Base-by-base conservation (phyloP, 169 alveolate genomes). In the Cryptosporidium viatorum region DNA sequence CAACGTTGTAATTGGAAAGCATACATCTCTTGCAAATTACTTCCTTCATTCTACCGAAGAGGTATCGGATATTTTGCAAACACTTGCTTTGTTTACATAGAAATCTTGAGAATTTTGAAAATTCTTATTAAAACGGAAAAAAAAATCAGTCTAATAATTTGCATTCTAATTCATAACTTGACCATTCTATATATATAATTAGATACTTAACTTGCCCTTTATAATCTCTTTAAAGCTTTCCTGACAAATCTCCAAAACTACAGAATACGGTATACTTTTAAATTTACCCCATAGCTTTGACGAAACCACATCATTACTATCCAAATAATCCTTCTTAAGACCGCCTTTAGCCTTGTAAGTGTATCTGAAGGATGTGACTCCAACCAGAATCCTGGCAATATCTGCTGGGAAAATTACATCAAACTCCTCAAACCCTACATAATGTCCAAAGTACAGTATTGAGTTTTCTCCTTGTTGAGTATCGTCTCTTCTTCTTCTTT, bases 241-340 rank as follows among this genome's bases (percentile, higher is more conserved):
- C 43, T 52, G 41, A 37, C 86, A 73, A 37, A 73, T 73, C 0
- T 41, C 58, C 71, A 73, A 45, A n/a, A 73, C 71, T 4, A 39
- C 58, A n/a, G n/a, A 29, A 23, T 73, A 73, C 1, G 86, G 86
- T 33, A 73, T 73, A 18, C 45, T 52, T 16, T 59, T 73, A 58
- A 55, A 73, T 21, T 55, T 73, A 6, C 86, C 86, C 86, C 86
- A 73, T 33, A 73, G 26, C 65, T 73, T 73, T 14, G 86, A 55
- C 2, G 39, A 35, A 29, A 45, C 35, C 10, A 69, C 41, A 3
- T 69, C 67, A 5, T 23, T 73, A 26, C 29, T 71, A 71, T 33
- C 35, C 10, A 31, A 35, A 29, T 39, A 43, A 50, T 45, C 43
- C 41, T 39, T 59, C 65, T 35, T 31, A 10, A 23, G 41, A 3